These are phyloP conservation scores for Lotus japonicus DNA, from an alignment of 306 rosid genomes.

Conservation along the genomic window DNA sequence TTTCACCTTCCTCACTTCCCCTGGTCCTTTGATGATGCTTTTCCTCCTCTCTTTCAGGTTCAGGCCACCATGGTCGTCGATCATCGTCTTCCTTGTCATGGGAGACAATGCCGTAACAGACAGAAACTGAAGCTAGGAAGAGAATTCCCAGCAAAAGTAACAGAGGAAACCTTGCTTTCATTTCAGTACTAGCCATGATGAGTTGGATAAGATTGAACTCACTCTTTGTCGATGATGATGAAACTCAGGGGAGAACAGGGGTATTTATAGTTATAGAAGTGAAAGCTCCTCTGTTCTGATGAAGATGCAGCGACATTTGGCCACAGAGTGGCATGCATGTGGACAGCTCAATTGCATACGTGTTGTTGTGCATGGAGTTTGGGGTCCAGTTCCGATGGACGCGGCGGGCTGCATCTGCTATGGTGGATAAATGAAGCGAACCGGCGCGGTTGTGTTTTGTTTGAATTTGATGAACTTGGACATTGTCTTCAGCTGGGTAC, in stretches of 20 bases:
- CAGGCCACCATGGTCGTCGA: not conserved
- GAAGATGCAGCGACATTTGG: not conserved
- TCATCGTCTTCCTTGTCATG: not conserved
- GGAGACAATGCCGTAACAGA: not conserved
- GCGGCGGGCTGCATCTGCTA: not conserved
- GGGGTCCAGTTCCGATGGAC: not conserved
- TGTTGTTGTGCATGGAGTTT: not conserved
- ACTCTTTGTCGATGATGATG: not conserved
- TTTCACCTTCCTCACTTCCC: too few relatives aligned
- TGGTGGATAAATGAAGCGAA: not conserved
- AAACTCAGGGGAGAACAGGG: not conserved
- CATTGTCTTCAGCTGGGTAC: too few relatives aligned
- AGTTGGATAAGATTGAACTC: not conserved
- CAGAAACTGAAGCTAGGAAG: conserved; percentile 17
- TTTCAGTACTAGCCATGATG: not conserved
- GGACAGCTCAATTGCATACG: conserved; percentile 3
- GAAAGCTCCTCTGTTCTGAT: too few relatives aligned
- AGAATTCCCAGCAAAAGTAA: conserved; percentile 20
- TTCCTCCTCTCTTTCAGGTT: not conserved
- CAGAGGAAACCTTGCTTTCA: conserved; percentile 11
- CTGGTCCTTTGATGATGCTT: too few relatives aligned
- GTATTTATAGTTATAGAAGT: conserved; percentile 12
- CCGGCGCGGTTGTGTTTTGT: not conserved
- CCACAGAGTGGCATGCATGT: not conserved
- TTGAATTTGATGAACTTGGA: not conserved